Evolutionary conservation across 768 basidiomycete genomes (phyloP), one percentile per base, ranked within the genome.

Genomic region (Pleurotus ostreatus): DNA sequence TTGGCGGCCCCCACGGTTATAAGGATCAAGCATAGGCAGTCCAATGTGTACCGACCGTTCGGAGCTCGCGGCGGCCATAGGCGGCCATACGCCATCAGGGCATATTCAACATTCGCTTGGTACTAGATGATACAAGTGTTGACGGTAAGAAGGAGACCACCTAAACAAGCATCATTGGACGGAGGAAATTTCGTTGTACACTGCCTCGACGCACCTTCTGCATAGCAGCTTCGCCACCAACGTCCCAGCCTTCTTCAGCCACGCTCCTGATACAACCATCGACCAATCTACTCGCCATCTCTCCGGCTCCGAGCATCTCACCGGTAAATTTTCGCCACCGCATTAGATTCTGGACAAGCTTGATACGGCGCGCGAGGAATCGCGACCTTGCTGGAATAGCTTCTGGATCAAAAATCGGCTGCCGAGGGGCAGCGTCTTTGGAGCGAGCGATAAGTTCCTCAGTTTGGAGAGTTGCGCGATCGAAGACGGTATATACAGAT

Each of bases 171-270:
- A 68, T 44, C 13, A 46, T 26, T 56, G 57, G 40, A 55, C 54
- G 18, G 61, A 56, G 46, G 60, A 60, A 48, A 20, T 57, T 20
- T 34, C 44, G 30, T 22, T 20, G 46, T 39, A 52, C 49, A 47
- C 7, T 3, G 46, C 13, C 5, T 7, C 8, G 23, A 47, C 73
- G 60, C 59, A 91, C 91, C 80, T 81, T 82, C 25, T 70, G 74
- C 56, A 81, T 73, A 57, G 81, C 70, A 39, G 82, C 82, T 67
- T 86, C 79, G 2, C 92, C 92, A 9, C 94, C 93, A 38, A 91
- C 88, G 43, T 92, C 91, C 94, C 94, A 97, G 7, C 88, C 89
- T 55, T 77, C 79, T 58, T 83, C 78, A 4, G 92, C 86, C 26
- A 90, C 75, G 4, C 80, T 82, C 49, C 88, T 63, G 43, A 94